phyloP scores from a whole-genome alignment of 805 yeast species.

The Kluyveromyces lactis region DNA sequence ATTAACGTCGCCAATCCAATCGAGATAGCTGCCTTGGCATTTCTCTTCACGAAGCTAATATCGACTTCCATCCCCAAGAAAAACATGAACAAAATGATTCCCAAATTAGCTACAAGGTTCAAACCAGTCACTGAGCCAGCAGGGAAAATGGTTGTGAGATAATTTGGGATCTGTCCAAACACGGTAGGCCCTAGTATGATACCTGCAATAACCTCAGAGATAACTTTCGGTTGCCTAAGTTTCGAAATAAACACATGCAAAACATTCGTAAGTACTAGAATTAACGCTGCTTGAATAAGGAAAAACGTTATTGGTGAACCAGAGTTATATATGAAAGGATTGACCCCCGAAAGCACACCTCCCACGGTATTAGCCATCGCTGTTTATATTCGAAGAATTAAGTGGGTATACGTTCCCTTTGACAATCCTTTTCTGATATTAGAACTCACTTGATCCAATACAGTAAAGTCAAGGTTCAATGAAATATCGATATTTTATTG shows the following conservation, averaged over 20 bases:
- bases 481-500: too few relatives aligned
- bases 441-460: too few relatives aligned
- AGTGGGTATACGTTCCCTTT: too few relatives aligned
- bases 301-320: constrained; percentile 60
- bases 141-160: constrained; percentile 60
- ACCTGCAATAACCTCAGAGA: constrained; percentile 75
- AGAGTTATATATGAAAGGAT: constrained; percentile 55
- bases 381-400: too few relatives aligned
- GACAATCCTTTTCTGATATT: too few relatives aligned
- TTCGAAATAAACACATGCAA: constrained; percentile 52
- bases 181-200: constrained; percentile 70
- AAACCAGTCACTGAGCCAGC: constrained; percentile 51
- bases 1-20: constrained; percentile 71
- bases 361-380: constrained; percentile 33
- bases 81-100: constrained; percentile 66
- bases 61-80: constrained; percentile 78
- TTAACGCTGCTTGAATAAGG: constrained; percentile 58
- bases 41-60: constrained; percentile 50
- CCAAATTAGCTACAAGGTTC: constrained; percentile 62
- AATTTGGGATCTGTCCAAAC: constrained; percentile 61
- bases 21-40: constrained; percentile 50
- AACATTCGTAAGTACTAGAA: constrained; percentile 50
- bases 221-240: constrained; percentile 69
- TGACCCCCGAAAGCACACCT: constrained; percentile 64
- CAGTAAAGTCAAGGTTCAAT: too few relatives aligned